Percentiles rank a stretch among this genome's conserved stretches.
Evolutionary conservation across 164 flowering plant genomes (phyloP).

Genomic region (Macadamia tetraphylla): DNA sequence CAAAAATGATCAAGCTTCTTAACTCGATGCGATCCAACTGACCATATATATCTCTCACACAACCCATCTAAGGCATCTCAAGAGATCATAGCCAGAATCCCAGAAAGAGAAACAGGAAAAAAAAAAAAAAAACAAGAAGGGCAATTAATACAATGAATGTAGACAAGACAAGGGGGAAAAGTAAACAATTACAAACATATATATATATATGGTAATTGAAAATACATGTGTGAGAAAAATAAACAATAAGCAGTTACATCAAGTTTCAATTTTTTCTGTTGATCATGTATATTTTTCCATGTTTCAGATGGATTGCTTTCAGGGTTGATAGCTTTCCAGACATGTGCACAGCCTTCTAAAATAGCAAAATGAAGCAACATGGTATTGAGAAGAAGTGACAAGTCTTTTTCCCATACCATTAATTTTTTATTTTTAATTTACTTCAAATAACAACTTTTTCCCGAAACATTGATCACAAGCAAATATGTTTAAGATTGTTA

Average conservation of each 20-base stretch:
- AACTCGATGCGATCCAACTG: conserved; percentile 17
- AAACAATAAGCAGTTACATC: background rate
- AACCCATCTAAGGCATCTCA: conserved; percentile 24
- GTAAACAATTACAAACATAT: conserved; percentile 2
- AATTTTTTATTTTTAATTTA: no score
- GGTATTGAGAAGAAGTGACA: no score
- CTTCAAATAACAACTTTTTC: no score
- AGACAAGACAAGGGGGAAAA: background rate
- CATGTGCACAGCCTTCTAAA: background rate
- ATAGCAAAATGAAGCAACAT: background rate
- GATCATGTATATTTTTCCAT: background rate
- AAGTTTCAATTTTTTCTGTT: background rate
- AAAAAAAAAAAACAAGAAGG: background rate
- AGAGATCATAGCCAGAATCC: conserved; percentile 17
- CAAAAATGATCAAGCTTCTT: conserved; percentile 12
- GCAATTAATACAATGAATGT: conserved; percentile 11
- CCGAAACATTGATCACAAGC: no score
- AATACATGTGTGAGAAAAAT: background rate
- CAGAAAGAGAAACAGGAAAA: conserved; percentile 10
- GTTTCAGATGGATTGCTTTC: background rate
- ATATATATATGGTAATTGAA: no score
- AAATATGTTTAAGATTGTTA: no score
- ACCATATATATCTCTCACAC: conserved; percentile 7
- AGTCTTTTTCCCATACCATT: no score
- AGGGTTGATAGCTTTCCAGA: background rate